Base-by-base conservation (phyloP, 2,329 filamentous ascomycete genomes). In the Nothophoma quercina region DNA sequence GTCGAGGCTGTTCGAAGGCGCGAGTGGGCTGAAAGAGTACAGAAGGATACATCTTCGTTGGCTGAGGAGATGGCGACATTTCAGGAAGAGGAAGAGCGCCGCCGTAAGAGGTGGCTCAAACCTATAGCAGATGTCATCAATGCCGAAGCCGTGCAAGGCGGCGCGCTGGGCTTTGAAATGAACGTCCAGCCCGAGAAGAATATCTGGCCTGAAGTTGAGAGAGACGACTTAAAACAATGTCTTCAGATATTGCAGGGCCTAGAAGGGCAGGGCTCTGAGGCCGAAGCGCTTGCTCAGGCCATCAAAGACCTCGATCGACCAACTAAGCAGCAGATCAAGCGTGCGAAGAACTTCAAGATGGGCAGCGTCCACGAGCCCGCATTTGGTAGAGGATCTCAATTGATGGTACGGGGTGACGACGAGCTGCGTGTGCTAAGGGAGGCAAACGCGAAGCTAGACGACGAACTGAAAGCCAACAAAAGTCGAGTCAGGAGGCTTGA, bases 281-380 rank as follows among this genome's bases (percentile, higher is more conserved):
- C 91, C 1, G 82, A 87, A 9, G 90, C 96, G 43, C 81, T 98
- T 26, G 79, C 81, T 3, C 90, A 91, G 67, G 84, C 92, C 15
- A 83, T 96, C 54, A 86, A 87, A 55, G 92, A 96, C 46, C 81
- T 98, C 12, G 88, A 88, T 69, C 85, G 84, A 49, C 92, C 93
- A 2, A 95, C 91, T 0, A 91, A 89, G 64, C 91, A 95, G 71
- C 93, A 96, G 69, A 85, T 88, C 55, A 93, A 91, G 73, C 86
- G 91, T 51, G 85, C 95, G 6, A 96, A 93, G 72, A 92, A 91
- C 5, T 98, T 99, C 79, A 97, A 97, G 71, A 95, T 96, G 69
- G 95, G 95, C 13, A 98, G 95, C 69, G 84, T 98, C 29, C 92
- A 97, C 65, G 95, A 98, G 70, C 88, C 88, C n/a, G 86, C 85